Conservation (phyloP, 2,329 filamentous ascomycete species). For the Orbilia ellipsospora region DNA sequence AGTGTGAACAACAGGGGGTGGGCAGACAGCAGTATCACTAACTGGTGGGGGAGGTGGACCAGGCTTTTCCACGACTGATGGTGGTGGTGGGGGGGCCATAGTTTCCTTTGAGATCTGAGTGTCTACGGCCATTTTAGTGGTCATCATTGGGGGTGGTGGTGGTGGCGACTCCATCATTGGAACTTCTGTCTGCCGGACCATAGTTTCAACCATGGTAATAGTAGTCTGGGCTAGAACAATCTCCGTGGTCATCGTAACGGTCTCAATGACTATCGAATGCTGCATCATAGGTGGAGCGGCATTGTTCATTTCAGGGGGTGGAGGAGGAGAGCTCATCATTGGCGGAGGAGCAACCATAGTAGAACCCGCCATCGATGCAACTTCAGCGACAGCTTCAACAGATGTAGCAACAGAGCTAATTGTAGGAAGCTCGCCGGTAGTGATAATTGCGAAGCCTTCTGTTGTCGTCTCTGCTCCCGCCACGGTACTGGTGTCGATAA, state of each 20-base stretch:
- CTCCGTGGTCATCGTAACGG: neutral
- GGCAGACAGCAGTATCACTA: conserved; percentile 4
- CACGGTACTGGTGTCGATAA: neutral
- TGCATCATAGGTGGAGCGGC: neutral
- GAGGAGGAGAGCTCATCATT: neutral
- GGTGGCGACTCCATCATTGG: neutral
- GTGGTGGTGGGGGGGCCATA: neutral
- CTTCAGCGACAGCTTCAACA: conserved; percentile 1
- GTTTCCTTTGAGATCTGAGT: neutral
- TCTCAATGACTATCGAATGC: conserved; percentile 11
- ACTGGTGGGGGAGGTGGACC: conserved; percentile 4
- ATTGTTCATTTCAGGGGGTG: neutral
- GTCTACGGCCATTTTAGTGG: neutral
- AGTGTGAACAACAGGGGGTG: conserved; percentile 17
- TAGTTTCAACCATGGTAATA: neutral
- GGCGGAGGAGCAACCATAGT: conserved; percentile 3
- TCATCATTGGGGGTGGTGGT: neutral
- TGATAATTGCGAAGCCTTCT: conserved; percentile 41
- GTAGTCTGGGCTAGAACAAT: neutral
- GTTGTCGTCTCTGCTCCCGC: conserved; percentile 22
- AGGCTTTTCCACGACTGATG: conserved; percentile 4
- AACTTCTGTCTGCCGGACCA: neutral
- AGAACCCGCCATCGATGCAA: conserved; percentile 4
- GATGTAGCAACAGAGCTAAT: neutral
- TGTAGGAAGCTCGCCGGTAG: conserved; percentile 22